phyloP scores from a whole-genome alignment of 305 asterid genomes.

The Fraxinus angustifolia region DNA sequence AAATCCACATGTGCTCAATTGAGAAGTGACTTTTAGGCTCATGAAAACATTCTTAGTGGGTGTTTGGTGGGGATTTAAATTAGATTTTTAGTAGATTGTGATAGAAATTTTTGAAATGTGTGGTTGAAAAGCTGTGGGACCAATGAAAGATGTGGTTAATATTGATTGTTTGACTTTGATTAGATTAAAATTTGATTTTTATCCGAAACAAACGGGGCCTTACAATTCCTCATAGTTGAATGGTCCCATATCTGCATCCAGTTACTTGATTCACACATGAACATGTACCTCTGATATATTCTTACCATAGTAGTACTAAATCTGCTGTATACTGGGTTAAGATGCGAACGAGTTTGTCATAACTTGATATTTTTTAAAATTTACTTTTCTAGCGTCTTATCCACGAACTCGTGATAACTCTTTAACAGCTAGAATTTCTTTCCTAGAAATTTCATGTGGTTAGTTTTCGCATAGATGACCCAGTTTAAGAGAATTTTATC shows the following conservation, averaged over 20 bases:
- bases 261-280: neutral
- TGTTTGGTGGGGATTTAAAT: too few species aligned
- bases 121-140: too few species aligned
- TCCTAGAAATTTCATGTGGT: neutral
- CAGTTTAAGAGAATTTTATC: neutral
- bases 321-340: neutral
- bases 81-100: too few species aligned
- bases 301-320: neutral
- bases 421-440: neutral
- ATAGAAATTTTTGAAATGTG: too few species aligned
- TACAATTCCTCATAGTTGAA: neutral
- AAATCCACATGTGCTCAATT: neutral
- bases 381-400: neutral
- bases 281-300: neutral
- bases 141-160: too few species aligned
- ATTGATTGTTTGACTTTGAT: too few species aligned
- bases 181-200: too few species aligned
- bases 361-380: neutral
- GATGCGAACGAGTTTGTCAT: neutral
- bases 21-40: neutral
- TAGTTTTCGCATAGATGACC: neutral
- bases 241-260: constrained; percentile 1
- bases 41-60: neutral
- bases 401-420: neutral
- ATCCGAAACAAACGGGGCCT: too few species aligned